A percentile compares a stretch with the other conserved stretches of the same genome.
phyloP scores from a whole-genome alignment of 352 stramenopile species.

The Pythium dissotocum region DNA sequence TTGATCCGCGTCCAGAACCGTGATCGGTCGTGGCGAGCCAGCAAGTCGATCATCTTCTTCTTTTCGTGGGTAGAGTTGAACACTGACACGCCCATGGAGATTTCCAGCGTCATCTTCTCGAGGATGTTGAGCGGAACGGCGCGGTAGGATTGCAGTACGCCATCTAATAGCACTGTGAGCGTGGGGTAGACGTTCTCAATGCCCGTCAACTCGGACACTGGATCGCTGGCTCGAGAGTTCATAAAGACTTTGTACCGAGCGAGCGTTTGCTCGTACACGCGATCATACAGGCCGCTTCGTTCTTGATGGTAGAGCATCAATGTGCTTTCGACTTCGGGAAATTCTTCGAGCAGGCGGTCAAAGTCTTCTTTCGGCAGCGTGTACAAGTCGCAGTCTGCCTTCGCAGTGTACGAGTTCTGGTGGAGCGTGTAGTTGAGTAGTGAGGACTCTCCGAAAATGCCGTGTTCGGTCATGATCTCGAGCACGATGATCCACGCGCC shows the following conservation, averaged over 20 bases:
- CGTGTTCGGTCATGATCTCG: conserved; percentile 68
- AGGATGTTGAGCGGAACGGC: conserved; percentile 60
- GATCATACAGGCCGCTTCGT: conserved; percentile 60
- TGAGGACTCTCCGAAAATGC: conserved; percentile 68
- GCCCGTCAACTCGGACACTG: conserved; percentile 49
- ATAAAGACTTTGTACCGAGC: conserved; percentile 66
- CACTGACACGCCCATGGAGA: conserved; percentile 76
- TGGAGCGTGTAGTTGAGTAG: conserved; percentile 76
- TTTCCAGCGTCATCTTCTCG: conserved; percentile 60
- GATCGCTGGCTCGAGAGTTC: conserved; percentile 55
- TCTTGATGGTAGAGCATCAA: conserved; percentile 63
- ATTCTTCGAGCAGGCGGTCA: conserved; percentile 77
- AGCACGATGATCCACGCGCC: conserved; percentile 71
- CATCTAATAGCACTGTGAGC: conserved; percentile 63
- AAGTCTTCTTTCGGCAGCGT: conserved; percentile 83
- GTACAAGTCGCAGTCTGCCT: conserved; percentile 74
- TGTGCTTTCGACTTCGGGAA: conserved; percentile 65
- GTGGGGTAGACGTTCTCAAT: conserved; percentile 75
- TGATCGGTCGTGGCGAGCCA: conserved; percentile 38
- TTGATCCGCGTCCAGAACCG: conserved; percentile 33
- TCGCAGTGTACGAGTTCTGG: conserved; percentile 74
- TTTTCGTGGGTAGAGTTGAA: conserved; percentile 77
- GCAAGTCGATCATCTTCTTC: conserved; percentile 61
- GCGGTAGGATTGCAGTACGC: conserved; percentile 58
- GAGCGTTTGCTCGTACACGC: conserved; percentile 69